Evolutionary conservation across 768 basidiomycete species (phyloP), one percentile per base, ranked within the genome.

Genomic region (Suillus subluteus): DNA sequence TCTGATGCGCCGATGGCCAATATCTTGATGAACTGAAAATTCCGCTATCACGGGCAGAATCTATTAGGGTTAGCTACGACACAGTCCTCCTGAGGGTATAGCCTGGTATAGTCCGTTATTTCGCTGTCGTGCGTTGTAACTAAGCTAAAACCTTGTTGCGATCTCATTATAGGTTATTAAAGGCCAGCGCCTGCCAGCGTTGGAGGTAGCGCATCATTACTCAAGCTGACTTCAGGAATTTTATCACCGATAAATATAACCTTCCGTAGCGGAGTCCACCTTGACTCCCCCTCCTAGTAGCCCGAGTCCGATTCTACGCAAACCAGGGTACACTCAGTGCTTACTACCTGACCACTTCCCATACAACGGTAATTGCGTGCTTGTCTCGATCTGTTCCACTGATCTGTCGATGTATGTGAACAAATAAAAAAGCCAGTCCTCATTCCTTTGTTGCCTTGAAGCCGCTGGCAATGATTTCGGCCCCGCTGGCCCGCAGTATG

Each of bases 391-490:
- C 40, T 30, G 40, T 41, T 59, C 58, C 40, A 26, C 11, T 43
- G 41, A 41, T 32, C 41, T 2, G 12, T 61, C 26, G 59, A 61
- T 40, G 18, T 30, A 18, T 61, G 11, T 18, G 30, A 61, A 21
- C 59, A 11, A 61, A 61, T 40, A 3, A 43, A 30, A 61, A 61
- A 32, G 26, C 18, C 26, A 32, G 6, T 13, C 21, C 30, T 15
- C 23, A 59, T 40, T 2, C 37, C 40, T 32, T 26, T 66, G 38
- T 26, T 58, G 15, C 38, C 26, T 56, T 44, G 13, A 67, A 58
- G 64, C 55, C 21, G 55, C 38, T 35, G 82, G 85, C 69, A 84
- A 87, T 69, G 78, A 87, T 23, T 74, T 86, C 58, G 84, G 85
- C 12, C 71, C 82, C 16, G 83, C 82, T 3, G 77, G 74, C 52